Conservation (phyloP, 805 yeast genomes). For the Metschnikowia chrysomelidarum region DNA sequence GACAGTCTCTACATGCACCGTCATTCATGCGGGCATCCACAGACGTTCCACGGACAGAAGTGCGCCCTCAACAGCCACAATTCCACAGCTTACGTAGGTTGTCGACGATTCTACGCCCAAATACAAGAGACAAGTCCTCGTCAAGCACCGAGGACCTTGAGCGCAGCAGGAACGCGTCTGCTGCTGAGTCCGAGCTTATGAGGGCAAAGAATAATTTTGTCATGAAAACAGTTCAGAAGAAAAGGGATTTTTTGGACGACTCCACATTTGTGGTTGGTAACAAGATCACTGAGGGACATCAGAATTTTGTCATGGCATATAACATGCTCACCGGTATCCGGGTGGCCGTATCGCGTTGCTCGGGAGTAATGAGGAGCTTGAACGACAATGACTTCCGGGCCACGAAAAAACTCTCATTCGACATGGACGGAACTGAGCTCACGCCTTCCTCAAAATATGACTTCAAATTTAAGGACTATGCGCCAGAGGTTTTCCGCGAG, state of each 20-base stretch:
- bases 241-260: constrained; percentile 44
- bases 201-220: constrained; percentile 50
- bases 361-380: constrained; percentile 77
- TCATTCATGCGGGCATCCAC: constrained; percentile 3
- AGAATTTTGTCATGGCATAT: constrained; percentile 89
- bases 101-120: constrained; percentile 10
- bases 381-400: constrained; percentile 66
- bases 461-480: constrained; percentile 93
- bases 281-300: constrained; percentile 88
- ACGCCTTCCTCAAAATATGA: constrained; percentile 95
- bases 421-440: constrained; percentile 78
- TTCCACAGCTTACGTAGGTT: constrained; percentile 13
- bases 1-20: constrained; percentile 11
- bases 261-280: constrained; percentile 70
- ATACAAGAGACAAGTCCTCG: constrained; percentile 1
- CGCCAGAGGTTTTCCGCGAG: constrained; percentile 91
- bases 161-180: constrained; percentile 6
- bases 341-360: constrained; percentile 89
- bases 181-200: constrained; percentile 42
- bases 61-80: constrained; percentile 9
- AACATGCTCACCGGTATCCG: constrained; percentile 97
- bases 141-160: background rate
- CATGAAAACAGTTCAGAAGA: constrained; percentile 43
- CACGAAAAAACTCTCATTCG: constrained; percentile 81
- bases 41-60: constrained; percentile 2